Percentiles rank a stretch among this genome's conserved stretches.
Evolutionary conservation across 2,329 filamentous ascomycete genomes (phyloP).

Genomic region (Neonectria coccinea): DNA sequence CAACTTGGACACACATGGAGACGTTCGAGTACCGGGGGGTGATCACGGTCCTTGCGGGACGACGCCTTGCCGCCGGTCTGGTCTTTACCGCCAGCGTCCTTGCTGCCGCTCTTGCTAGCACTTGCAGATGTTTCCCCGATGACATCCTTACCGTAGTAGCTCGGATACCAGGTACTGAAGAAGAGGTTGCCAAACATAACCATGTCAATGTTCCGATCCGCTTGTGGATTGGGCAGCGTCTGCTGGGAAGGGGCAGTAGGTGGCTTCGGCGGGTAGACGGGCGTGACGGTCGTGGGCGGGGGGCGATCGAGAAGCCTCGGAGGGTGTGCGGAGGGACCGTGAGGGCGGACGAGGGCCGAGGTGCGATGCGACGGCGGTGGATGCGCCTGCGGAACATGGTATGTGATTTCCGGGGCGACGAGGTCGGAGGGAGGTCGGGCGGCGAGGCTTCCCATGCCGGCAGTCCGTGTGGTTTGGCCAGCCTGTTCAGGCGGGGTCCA

Average conservation of each 20-base stretch:
- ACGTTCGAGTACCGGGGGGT: conserved; percentile 67
- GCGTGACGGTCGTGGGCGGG: conserved; percentile 47
- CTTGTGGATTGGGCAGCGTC: conserved; percentile 49
- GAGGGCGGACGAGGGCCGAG: conserved; percentile 50
- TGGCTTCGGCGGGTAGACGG: conserved; percentile 53
- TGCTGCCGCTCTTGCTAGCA: conserved; percentile 44
- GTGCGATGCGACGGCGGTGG: conserved; percentile 38
- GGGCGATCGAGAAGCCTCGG: conserved; percentile 48
- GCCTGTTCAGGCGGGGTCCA: conserved; percentile 43
- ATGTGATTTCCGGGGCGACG: conserved; percentile 56
- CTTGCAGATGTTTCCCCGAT: conserved; percentile 62
- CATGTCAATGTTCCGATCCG: conserved; percentile 84
- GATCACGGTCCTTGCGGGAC: conserved; percentile 52
- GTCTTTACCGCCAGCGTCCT: conserved; percentile 47
- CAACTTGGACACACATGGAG: conserved; percentile 92
- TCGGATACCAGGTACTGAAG: conserved; percentile 93
- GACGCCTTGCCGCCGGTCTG: conserved; percentile 42
- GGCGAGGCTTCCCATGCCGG: conserved; percentile 41
- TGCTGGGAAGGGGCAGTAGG: conserved; percentile 24
- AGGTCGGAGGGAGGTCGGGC: conserved; percentile 49
- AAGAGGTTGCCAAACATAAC: conserved; percentile 86
- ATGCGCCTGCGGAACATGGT: conserved; percentile 53
- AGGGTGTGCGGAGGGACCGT: conserved; percentile 49
- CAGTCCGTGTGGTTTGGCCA: conserved; percentile 32
- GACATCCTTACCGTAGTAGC: conserved; percentile 83